These are phyloP conservation scores for Lasiodiplodia sp. DNA, from an alignment of 2,329 filamentous ascomycete genomes.

Conservation along the genomic window DNA sequence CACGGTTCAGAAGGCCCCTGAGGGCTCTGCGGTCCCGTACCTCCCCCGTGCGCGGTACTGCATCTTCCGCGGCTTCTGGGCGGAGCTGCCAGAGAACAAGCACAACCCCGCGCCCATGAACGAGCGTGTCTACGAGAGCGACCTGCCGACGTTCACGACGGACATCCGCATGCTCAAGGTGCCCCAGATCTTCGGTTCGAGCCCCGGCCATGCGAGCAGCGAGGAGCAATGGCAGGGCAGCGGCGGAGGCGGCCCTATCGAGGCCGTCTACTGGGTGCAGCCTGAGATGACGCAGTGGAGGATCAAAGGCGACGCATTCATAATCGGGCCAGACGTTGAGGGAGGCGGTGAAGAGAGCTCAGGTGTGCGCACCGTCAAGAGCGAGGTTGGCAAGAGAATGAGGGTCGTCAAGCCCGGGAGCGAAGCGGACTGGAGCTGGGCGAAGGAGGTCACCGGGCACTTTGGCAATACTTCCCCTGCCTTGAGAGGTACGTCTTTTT, in stretches of 20 bases:
- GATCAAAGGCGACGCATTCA: constrained; percentile 75
- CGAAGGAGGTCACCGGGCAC: constrained; percentile 79
- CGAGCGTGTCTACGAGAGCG: constrained; percentile 73
- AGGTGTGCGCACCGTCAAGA: constrained; percentile 65
- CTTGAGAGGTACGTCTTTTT: constrained; percentile 68
- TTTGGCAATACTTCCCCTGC: constrained; percentile 87
- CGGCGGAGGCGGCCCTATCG: constrained; percentile 74
- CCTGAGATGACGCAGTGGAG: constrained; percentile 82
- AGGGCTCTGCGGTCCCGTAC: constrained; percentile 49
- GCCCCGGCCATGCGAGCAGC: constrained; percentile 54
- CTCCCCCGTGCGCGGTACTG: constrained; percentile 74
- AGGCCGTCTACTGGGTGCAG: constrained; percentile 83
- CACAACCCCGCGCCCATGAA: constrained; percentile 78
- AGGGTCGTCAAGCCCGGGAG: constrained; percentile 56
- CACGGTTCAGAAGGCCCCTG: constrained; percentile 55
- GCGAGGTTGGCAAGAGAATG: constrained; percentile 69
- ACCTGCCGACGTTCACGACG: constrained; percentile 84
- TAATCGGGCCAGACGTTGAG: constrained; percentile 75
- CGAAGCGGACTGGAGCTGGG: constrained; percentile 74
- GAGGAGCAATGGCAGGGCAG: constrained; percentile 55
- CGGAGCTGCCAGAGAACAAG: constrained; percentile 72
- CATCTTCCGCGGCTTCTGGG: constrained; percentile 86
- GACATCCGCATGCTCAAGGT: constrained; percentile 89
- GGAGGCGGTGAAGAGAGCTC: constrained; percentile 59
- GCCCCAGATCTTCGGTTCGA: constrained; percentile 68